Evolutionary conservation across 495 filamentous ascomycete genomes (phyloP), one percentile per base, ranked within the genome.

Genomic region (Hypoxylon subgilvum): DNA sequence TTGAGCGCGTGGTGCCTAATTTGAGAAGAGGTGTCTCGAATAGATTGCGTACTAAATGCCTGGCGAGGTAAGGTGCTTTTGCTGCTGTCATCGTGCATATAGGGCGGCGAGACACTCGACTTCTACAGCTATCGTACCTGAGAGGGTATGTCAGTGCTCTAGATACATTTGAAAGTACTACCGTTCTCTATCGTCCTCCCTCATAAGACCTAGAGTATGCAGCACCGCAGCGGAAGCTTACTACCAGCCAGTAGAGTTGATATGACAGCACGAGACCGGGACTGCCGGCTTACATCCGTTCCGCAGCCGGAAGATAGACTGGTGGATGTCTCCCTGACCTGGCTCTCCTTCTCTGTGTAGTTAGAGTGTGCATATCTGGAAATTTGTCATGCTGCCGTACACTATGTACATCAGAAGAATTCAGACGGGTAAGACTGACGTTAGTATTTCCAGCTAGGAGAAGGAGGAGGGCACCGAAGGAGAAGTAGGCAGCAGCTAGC

Each of bases 221-320:
- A 53, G 18, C 35, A 35, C 19, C 46, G 7, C 10, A 34, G 5
- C 21, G 47, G 43, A 60, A 49, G 57, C 57, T 60, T 60, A 60
- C 57, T 60, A 56, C 39, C 40, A 46, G 41, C 17, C 39, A 13
- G 12, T 39, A 28, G 16, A 50, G 38, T 13, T 14, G 38, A 3
- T 17, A 45, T 14, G 14, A n/a, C 25, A n/a, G 28, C 31, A 31
- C 31, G 32, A 16, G 0, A 21, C 14, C 44, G 34, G 32, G 17
- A 25, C 4, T 12, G 7, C 30, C 31, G 38, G 45, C 4, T 39
- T 28, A 16, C 14, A 45, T 28, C 58, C 25, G 30, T 10, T 34
- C n/a, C 17, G 23, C 7, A 12, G 17, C 12, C 9, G 25, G 23
- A 10, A 25, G 34, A 5, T 34, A 21, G 17, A 35, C 19, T 28